Conservation (phyloP, 2,329 filamentous ascomycete genomes). For the Ilyonectria robusta region DNA sequence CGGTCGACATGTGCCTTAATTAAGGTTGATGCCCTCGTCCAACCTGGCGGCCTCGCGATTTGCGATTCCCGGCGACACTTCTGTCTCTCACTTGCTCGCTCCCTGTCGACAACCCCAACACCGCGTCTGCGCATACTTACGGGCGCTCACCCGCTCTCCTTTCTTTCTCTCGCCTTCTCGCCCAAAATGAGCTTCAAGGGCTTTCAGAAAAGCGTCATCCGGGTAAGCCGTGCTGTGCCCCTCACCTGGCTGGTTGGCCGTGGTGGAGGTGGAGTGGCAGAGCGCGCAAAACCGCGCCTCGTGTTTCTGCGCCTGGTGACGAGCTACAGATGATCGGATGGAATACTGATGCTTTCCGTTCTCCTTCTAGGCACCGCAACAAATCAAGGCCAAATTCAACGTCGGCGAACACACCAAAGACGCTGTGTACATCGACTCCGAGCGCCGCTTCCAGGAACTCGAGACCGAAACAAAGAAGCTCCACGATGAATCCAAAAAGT, state of each 20-base stretch:
- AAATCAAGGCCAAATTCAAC: conserved; percentile 92
- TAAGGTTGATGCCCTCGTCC: conserved; percentile 46
- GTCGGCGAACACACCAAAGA: conserved; percentile 97
- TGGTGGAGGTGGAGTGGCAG: conserved; percentile 26
- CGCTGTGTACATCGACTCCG: conserved; percentile 92
- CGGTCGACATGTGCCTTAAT: conserved; percentile 42
- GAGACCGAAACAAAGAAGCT: conserved; percentile 97
- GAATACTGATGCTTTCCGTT: not conserved
- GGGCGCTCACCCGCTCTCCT: not conserved
- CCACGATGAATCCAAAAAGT: conserved; percentile 97
- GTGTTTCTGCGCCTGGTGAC: conserved; percentile 10
- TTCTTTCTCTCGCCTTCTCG: conserved; percentile 18
- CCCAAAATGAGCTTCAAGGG: conserved; percentile 94
- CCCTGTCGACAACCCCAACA: conserved; percentile 25
- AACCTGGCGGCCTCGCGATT: conserved; percentile 47
- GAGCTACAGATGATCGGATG: not conserved
- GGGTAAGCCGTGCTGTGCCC: conserved; percentile 71
- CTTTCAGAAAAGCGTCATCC: conserved; percentile 88
- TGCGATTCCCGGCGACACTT: conserved; percentile 37
- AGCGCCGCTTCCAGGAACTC: conserved; percentile 92
- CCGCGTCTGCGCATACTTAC: conserved; percentile 15
- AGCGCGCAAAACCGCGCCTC: conserved; percentile 35
- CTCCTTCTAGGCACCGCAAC: conserved; percentile 82
- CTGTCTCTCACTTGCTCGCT: conserved; percentile 12
- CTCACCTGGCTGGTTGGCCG: conserved; percentile 46